Conservation (phyloP, 148 eudicot species). For the Amaranthus hypochondriacus region DNA sequence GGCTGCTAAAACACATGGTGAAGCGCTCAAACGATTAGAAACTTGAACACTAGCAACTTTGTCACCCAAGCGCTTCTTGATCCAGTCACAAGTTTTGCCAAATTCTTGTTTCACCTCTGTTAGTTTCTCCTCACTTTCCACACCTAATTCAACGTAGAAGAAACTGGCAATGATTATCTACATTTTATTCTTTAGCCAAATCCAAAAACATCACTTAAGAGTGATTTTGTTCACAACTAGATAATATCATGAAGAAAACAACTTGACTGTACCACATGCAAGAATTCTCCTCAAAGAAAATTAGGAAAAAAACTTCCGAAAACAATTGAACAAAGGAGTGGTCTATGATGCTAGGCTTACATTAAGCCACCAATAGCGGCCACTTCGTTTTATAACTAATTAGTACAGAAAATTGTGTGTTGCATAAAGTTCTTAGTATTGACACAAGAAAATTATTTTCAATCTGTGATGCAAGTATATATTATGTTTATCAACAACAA, state of each 20-base stretch:
- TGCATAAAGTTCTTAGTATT: not conserved
- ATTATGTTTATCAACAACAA: too few species aligned
- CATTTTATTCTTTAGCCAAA: not conserved
- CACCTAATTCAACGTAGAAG: constrained; percentile 42
- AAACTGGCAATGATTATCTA: not conserved
- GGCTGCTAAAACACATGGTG: constrained; percentile 93
- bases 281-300: not conserved
- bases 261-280: too few species aligned
- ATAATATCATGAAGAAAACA: too few species aligned
- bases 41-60: constrained; percentile 91
- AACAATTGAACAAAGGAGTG: not conserved
- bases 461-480: too few species aligned
- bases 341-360: not conserved
- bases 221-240: too few species aligned
- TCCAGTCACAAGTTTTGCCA: constrained; percentile 89
- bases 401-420: too few species aligned
- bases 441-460: too few species aligned
- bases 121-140: constrained; percentile 70
- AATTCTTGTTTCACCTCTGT: constrained; percentile 74
- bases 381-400: not conserved
- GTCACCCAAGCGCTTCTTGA: constrained; percentile 81
- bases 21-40: constrained; percentile 77
- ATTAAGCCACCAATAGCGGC: not conserved
- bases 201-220: not conserved
- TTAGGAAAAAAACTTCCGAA: too few species aligned